A percentile compares a stretch with the other conserved stretches of the same genome.
Conservation (phyloP, 2,329 filamentous ascomycete genomes). For the Colletotrichum sp. region DNA sequence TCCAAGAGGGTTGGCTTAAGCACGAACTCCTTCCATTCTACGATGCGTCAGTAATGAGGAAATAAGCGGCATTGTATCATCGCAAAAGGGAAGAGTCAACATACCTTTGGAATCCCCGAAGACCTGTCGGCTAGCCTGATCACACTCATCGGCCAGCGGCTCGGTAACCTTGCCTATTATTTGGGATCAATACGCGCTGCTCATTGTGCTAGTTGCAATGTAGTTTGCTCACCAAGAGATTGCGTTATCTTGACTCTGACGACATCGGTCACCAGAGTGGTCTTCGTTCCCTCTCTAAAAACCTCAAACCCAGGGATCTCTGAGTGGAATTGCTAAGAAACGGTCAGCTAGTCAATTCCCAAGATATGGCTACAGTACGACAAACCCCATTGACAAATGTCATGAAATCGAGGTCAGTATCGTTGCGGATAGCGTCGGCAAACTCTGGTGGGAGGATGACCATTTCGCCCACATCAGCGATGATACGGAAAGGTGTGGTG, state of each 20-base stretch:
- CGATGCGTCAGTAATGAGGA: neutral
- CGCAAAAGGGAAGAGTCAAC: neutral
- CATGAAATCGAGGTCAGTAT: neutral
- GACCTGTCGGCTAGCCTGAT: neutral
- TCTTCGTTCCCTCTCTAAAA: neutral
- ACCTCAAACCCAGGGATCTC: neutral
- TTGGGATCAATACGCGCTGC: neutral
- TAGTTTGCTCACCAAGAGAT: neutral
- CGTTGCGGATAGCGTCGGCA: neutral
- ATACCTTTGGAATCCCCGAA: neutral
- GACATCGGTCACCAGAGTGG: neutral
- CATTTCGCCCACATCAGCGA: neutral
- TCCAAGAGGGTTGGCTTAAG: neutral
- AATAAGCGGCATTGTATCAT: neutral
- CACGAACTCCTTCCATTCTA: neutral
- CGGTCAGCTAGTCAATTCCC: neutral
- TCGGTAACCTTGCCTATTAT: neutral
- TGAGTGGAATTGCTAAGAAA: neutral
- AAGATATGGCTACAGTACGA: neutral
- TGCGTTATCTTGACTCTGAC: neutral
- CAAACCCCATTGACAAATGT: neutral
- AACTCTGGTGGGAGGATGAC: neutral
- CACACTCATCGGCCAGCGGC: neutral
- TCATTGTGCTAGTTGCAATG: neutral
- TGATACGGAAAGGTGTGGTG: neutral